Conservation (phyloP, 129 eudicot genomes). For the Escallonia herrerae region DNA sequence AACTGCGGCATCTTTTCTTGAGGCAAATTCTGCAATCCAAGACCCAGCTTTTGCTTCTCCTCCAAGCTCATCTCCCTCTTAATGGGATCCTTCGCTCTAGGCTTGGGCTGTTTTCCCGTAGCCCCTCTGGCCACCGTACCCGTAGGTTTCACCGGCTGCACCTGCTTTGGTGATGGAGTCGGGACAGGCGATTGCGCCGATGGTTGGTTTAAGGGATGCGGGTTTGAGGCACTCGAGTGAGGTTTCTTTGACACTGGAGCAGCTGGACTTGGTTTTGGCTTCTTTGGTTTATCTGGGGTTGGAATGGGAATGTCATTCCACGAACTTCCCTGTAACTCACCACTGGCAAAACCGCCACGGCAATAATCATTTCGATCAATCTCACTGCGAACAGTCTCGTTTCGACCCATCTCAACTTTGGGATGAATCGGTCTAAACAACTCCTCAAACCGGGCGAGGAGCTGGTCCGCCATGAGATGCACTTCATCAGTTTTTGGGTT, state of each 20-base stretch:
- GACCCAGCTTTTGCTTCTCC: conserved; percentile 85
- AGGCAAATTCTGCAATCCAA: conserved; percentile 63
- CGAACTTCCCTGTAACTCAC: conserved; percentile 65
- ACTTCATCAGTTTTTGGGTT: conserved; percentile 76
- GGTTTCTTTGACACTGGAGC: conserved; percentile 23
- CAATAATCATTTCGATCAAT: too few species aligned
- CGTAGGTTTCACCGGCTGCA: conserved; percentile 27
- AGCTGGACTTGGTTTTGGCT: conserved; percentile 23
- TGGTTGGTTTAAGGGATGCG: conserved; percentile 20
- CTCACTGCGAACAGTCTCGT: neutral
- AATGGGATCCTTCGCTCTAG: conserved; percentile 71
- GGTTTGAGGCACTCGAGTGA: conserved; percentile 46
- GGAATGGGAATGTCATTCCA: conserved; percentile 47
- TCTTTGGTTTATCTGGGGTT: conserved; percentile 43
- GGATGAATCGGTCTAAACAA: conserved; percentile 53
- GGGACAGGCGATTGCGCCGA: conserved; percentile 33
- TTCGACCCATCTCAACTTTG: conserved; percentile 21
- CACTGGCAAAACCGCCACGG: conserved; percentile 10
- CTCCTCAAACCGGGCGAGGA: conserved; percentile 47
- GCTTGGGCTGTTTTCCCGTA: conserved; percentile 62
- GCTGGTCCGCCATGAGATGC: conserved; percentile 56
- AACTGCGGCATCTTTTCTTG: conserved; percentile 22
- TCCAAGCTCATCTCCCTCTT: conserved; percentile 85
- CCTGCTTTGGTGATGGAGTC: conserved; percentile 54
- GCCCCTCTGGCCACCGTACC: conserved; percentile 8